A percentile compares a stretch with the other conserved stretches of the same genome.
These are phyloP conservation scores for Citrus inodora DNA, from an alignment of 345 rosid species.

Conservation along the genomic window DNA sequence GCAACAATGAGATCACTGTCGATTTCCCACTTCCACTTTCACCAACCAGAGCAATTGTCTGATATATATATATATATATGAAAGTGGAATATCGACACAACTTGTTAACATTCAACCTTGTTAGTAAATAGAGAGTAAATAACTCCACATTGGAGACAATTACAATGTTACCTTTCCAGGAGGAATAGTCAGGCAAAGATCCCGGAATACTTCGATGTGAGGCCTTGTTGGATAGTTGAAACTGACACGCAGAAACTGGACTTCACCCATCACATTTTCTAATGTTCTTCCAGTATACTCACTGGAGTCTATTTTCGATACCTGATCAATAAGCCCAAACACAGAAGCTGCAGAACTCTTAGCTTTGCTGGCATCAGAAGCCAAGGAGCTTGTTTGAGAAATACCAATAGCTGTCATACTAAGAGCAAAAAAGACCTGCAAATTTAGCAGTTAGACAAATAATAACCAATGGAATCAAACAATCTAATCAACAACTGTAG, in stretches of 20 bases:
- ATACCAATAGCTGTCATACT: constrained; percentile 17
- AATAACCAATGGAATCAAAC: not conserved
- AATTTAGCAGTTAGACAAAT: not conserved
- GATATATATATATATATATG: not conserved
- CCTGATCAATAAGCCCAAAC: constrained; percentile 18
- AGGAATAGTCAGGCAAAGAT: constrained; percentile 28
- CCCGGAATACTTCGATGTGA: constrained; percentile 27
- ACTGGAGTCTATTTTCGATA: constrained; percentile 28
- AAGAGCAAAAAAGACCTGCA: constrained; percentile 37
- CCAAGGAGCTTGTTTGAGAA: too few species aligned
- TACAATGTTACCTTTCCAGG: constrained; percentile 33
- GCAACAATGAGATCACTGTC: constrained; percentile 29
- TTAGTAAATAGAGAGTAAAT: too few species aligned
- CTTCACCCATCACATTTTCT: constrained; percentile 24
- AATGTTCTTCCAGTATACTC: constrained; percentile 19
- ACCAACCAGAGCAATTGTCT: constrained; percentile 44
- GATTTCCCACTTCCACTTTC: constrained; percentile 48
- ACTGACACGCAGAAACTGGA: constrained; percentile 27
- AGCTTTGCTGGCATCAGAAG: constrained; percentile 18
- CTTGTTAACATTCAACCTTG: too few species aligned
- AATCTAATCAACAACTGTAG: not conserved
- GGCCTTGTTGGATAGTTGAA: constrained; percentile 40
- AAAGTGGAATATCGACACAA: too few species aligned
- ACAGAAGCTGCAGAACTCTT: too few species aligned
- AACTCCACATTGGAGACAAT: too few species aligned